These are phyloP conservation scores for Rhizophlyctis rosea DNA, from an alignment of 192 early-diverging fungal genomes.

Conservation along the genomic window DNA sequence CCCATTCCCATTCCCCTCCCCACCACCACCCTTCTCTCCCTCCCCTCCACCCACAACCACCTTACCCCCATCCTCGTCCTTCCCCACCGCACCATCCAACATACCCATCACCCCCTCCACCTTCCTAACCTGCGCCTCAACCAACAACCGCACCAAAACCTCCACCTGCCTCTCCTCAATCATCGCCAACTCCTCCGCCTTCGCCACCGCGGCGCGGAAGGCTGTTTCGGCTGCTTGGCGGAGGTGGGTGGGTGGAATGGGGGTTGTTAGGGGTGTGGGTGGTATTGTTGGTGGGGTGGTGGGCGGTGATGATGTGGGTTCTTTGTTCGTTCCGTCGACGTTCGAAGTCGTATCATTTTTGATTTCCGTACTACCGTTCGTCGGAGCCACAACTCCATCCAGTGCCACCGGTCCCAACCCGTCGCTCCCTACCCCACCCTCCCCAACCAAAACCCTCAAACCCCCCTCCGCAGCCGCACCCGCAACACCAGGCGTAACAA, in stretches of 20 bases:
- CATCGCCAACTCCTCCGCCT: neutral
- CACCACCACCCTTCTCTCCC: no score
- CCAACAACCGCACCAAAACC: neutral
- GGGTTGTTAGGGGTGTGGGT: neutral
- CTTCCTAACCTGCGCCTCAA: neutral
- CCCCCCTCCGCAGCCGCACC: conserved; percentile 10
- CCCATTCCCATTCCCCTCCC: no score
- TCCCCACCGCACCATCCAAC: no score
- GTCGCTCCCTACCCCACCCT: neutral
- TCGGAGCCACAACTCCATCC: neutral
- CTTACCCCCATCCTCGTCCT: no score
- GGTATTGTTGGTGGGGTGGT: neutral
- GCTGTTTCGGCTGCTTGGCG: neutral
- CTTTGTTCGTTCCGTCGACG: neutral
- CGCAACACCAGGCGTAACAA: conserved; percentile 18
- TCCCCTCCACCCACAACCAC: no score
- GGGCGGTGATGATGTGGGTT: neutral
- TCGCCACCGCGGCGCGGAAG: neutral
- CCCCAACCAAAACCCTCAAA: neutral
- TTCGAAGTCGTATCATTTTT: no score
- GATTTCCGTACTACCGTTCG: no score
- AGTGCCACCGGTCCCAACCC: neutral
- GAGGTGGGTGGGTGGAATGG: neutral
- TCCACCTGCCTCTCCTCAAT: neutral
- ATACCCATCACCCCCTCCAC: neutral